phyloP scores from a whole-genome alignment of 768 basidiomycete species.

The Zangia roseola region DNA sequence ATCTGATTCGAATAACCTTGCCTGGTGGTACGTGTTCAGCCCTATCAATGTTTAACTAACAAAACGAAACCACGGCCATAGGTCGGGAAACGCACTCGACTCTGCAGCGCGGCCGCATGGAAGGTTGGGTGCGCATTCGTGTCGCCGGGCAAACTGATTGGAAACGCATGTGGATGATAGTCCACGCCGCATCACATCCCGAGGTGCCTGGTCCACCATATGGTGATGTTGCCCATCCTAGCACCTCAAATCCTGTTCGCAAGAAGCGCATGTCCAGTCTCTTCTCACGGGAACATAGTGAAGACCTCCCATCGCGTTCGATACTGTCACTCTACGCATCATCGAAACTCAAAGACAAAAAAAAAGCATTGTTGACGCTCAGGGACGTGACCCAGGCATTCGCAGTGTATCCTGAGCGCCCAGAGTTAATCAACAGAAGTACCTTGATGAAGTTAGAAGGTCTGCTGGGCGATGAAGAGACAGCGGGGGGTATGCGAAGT shows the following conservation, averaged over 20 bases:
- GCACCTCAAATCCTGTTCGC: slow-evolving; percentile 22
- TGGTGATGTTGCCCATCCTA: slow-evolving; percentile 27
- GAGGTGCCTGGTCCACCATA: slow-evolving; percentile 21
- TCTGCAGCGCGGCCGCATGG: slow-evolving; percentile 70
- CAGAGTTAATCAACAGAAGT: slow-evolving; percentile 83
- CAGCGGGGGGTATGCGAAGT: slow-evolving; percentile 61
- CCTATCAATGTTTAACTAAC: slow-evolving; percentile 25
- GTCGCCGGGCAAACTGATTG: slow-evolving; percentile 98
- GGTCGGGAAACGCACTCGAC: slow-evolving; percentile 58
- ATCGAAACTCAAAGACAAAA: slow-evolving; percentile 72
- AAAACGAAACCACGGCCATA: slow-evolving; percentile 16
- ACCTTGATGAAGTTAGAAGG: slow-evolving; percentile 94
- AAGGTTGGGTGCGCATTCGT: slow-evolving; percentile 89
- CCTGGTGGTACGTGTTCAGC: slow-evolving; percentile 38
- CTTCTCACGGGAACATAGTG: slow-evolving; percentile 53
- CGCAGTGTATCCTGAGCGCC: slow-evolving; percentile 95
- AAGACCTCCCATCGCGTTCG: slow-evolving; percentile 36
- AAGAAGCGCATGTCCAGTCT: slow-evolving; percentile 61
- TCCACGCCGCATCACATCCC: slow-evolving; percentile 49
- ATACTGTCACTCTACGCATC: slow-evolving; percentile 59
- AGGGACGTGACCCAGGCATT: slow-evolving; percentile 78
- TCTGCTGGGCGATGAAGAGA: slow-evolving; percentile 71
- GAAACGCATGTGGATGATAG: slow-evolving; percentile 86
- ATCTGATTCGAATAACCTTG: slow-evolving; percentile 80
- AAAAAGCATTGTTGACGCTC: slow-evolving; percentile 68